Evolutionary conservation across 2,329 filamentous ascomycete genomes (phyloP).

Genomic region (Hymenotorrendiella dingleyae): DNA sequence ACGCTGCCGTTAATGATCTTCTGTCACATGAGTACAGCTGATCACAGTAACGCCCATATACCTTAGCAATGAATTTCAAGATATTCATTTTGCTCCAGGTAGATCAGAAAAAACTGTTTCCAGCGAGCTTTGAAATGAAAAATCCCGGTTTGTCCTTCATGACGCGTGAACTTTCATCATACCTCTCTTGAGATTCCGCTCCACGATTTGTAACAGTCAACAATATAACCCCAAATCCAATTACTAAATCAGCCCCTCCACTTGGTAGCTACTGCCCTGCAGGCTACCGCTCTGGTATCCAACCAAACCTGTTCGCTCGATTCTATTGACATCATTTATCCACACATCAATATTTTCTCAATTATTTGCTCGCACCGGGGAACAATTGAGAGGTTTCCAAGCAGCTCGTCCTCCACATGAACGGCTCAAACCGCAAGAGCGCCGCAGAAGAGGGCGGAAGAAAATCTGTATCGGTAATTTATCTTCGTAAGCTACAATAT

Average conservation of each 20-base stretch:
- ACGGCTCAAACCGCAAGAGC: not conserved
- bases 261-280: slow-evolving; percentile 1
- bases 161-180: too few relatives aligned
- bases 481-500: not conserved
- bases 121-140: too few relatives aligned
- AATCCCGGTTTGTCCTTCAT: too few relatives aligned
- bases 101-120: too few relatives aligned
- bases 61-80: too few relatives aligned
- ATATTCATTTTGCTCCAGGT: too few relatives aligned
- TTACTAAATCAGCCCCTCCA: not conserved
- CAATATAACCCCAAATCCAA: not conserved
- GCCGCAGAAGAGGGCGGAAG: slow-evolving; percentile 1
- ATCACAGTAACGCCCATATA: too few relatives aligned
- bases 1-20: too few relatives aligned
- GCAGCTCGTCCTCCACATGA: too few relatives aligned
- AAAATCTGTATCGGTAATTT: not conserved
- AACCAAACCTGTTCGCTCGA: not conserved
- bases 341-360: not conserved
- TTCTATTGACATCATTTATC: slow-evolving; percentile 1
- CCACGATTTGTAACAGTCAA: too few relatives aligned
- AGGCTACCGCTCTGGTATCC: slow-evolving; percentile 1
- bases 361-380: not conserved
- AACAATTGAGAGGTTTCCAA: not conserved
- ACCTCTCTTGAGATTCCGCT: too few relatives aligned
- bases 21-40: too few relatives aligned